phyloP scores from a whole-genome alignment of 2,329 filamentous ascomycete genomes.

The Paramyrothecium roridum region DNA sequence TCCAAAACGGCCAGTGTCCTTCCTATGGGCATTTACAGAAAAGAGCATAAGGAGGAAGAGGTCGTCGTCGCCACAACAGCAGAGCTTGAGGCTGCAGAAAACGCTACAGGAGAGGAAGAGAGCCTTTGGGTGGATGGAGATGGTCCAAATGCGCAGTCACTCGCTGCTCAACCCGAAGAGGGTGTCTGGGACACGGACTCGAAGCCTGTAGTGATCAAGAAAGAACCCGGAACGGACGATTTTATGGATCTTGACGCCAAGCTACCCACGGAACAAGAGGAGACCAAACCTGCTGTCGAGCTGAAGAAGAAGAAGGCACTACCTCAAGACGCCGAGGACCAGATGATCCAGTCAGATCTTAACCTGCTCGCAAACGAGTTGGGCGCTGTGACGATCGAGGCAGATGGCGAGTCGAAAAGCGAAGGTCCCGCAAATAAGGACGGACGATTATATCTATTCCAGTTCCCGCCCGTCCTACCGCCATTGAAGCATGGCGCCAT shows the following conservation, averaged over 20 bases:
- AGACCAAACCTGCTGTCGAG: constrained; percentile 16
- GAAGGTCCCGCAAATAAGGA: constrained; percentile 38
- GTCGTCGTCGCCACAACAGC: constrained; percentile 54
- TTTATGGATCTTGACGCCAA: constrained; percentile 37
- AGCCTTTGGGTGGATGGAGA: constrained; percentile 42
- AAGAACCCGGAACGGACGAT: constrained; percentile 39
- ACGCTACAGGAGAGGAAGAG: constrained; percentile 40
- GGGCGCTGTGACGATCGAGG: constrained; percentile 30
- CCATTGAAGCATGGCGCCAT: constrained; percentile 38
- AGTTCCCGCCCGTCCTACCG: constrained; percentile 61
- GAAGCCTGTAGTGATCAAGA: constrained; percentile 36
- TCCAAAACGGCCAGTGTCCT: constrained; percentile 31
- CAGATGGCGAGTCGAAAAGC: constrained; percentile 20
- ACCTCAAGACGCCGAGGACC: constrained; percentile 34
- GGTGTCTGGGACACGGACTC: constrained; percentile 42
- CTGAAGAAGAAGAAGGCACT: constrained; percentile 22
- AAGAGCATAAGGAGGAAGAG: constrained; percentile 51
- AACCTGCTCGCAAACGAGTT: constrained; percentile 39
- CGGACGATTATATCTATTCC: constrained; percentile 61
- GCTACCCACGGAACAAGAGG: constrained; percentile 14
- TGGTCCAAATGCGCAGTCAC: constrained; percentile 18
- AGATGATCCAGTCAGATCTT: constrained; percentile 35
- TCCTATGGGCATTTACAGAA: constrained; percentile 55
- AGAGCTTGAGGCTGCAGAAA: constrained; percentile 53
- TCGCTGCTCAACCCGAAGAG: constrained; percentile 27